Evolutionary conservation across 768 basidiomycete genomes (phyloP), one percentile per base, ranked within the genome.

Genomic region (Calocybe cyanea): DNA sequence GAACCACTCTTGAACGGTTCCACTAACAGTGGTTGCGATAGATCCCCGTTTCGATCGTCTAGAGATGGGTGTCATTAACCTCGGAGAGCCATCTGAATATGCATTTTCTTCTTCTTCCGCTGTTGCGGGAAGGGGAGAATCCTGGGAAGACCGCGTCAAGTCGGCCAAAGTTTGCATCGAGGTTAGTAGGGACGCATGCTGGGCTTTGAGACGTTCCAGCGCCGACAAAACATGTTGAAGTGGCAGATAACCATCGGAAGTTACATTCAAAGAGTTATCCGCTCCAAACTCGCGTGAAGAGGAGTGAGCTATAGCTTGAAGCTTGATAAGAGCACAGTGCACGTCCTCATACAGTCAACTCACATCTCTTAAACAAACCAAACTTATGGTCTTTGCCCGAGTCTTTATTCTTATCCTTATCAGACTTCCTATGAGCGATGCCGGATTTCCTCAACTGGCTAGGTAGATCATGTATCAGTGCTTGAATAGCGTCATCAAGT

Each of bases 1-100:
- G 55, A 77, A 90, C 88, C 88, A 92, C 56, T 89, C 78, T 41
- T 72, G 66, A 45, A 72, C 59, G 20, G 72, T 75, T 43, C 78
- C 81, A 36, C 74, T 77, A 20, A 66, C 58, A 23, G 72, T 72
- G 2, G 77, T 79, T 30, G 69, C 58, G 28, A 74, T 66, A 9
- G 79, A 81, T 41, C 70, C 58, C 25, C 74, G 72, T 43, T 69
- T 68, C 8, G 71, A 68, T 23, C 57, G 63, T 32, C 64, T 64
- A 8, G 60, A 60, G 24, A 63, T 53, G 10, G 73, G 57, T 33
- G 55, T 60, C 40, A 50, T 62, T 41, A 51, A 50, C 40, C 19
- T 55, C 37, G 38, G 30, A 15, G 46, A 35, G 21, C 68, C 60
- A 37, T 75, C 74, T 11, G 25, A 11, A 28, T 28, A 28, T 6